A percentile compares a stretch with the other conserved stretches of the same genome.
These are phyloP conservation scores for Alternaria longipes DNA, from an alignment of 2,329 filamentous ascomycete genomes.

Conservation along the genomic window DNA sequence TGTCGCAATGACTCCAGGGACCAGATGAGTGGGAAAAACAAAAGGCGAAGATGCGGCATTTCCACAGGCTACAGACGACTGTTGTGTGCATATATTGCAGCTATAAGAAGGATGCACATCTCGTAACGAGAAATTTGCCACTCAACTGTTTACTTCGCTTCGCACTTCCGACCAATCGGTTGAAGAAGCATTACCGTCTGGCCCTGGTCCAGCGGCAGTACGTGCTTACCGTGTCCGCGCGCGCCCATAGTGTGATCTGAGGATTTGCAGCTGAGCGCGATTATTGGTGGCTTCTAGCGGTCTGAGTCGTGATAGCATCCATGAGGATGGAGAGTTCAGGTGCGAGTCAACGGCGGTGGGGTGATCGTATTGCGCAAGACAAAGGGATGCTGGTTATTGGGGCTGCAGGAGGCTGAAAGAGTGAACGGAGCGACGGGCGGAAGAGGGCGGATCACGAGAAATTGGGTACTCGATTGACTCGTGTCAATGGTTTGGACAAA, in stretches of 20 bases:
- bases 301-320: slow-evolving; percentile 1
- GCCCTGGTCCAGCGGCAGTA: slow-evolving; percentile 9
- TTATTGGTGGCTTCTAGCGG: slow-evolving; percentile 7
- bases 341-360: background rate
- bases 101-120: background rate
- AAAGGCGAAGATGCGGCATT: background rate
- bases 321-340: background rate
- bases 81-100: background rate
- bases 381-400: background rate
- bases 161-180: slow-evolving; percentile 6
- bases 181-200: background rate
- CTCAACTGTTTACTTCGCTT: background rate
- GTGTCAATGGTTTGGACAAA: background rate
- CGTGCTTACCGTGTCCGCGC: slow-evolving; percentile 15
- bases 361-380: background rate
- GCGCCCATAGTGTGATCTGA: background rate
- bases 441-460: background rate
- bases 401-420: background rate
- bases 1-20: background rate
- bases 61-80: background rate
- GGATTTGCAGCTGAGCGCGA: background rate
- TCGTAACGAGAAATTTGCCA: background rate
- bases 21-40: background rate
- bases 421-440: background rate
- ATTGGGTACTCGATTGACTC: background rate